Evolutionary conservation across 768 basidiomycete genomes (phyloP).

Genomic region (Termitomyces sp.): DNA sequence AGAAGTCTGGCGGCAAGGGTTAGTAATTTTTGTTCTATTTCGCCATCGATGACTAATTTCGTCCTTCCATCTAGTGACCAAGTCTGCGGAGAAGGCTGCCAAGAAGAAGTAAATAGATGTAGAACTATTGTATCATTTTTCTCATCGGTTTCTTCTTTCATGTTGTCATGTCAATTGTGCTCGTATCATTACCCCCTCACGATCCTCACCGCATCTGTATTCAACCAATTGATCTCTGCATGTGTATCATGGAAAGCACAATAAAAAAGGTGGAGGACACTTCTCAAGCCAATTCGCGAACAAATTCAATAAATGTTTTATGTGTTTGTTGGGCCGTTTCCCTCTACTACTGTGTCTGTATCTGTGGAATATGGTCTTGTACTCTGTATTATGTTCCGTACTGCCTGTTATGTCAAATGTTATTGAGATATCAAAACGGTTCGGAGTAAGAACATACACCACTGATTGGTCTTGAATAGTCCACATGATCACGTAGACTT

Average conservation of each 20-base stretch:
- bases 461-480: constrained; percentile 35
- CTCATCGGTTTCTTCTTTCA: constrained; percentile 46
- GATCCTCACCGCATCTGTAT: constrained; percentile 38
- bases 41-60: background rate
- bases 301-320: background rate
- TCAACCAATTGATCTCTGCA: constrained; percentile 34
- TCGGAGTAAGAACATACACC: constrained; percentile 18
- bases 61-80: constrained; percentile 56
- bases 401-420: constrained; percentile 14
- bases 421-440: background rate
- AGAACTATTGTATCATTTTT: constrained; percentile 62
- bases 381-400: constrained; percentile 26
- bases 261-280: no score
- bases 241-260: constrained; percentile 9
- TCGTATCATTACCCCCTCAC: constrained; percentile 25
- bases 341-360: background rate
- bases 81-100: constrained; percentile 93
- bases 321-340: background rate
- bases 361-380: constrained; percentile 24
- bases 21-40: constrained; percentile 17
- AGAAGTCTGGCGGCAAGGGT: constrained; percentile 87
- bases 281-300: background rate
- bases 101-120: constrained; percentile 95
- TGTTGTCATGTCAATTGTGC: constrained; percentile 29
- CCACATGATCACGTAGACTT: constrained; percentile 36